A percentile compares a stretch with the other conserved stretches of the same genome.
Conservation (phyloP, 306 rosid genomes). For the Begonia peltatifolia region DNA sequence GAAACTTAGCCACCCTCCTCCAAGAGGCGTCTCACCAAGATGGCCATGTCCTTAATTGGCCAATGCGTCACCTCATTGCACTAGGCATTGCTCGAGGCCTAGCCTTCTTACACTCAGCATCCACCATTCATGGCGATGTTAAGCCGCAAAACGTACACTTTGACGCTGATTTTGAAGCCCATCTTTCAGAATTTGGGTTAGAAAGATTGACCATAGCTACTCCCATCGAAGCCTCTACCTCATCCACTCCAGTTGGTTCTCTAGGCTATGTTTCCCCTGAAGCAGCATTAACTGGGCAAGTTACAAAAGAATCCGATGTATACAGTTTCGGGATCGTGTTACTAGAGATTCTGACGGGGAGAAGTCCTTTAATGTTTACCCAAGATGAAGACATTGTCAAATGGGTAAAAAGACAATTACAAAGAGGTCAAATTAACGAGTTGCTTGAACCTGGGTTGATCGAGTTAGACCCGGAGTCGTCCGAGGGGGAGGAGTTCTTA, state of each 20-base stretch:
- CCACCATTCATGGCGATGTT: conserved; percentile 57
- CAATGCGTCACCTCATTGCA: conserved; percentile 88
- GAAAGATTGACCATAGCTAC: conserved; percentile 38
- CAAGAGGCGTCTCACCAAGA: conserved; percentile 88
- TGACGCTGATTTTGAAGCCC: conserved; percentile 85
- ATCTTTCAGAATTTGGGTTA: conserved; percentile 68
- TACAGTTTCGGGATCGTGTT: conserved; percentile 69
- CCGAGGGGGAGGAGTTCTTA: conserved; percentile 85
- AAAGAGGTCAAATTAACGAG: conserved; percentile 52
- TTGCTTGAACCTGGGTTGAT: conserved; percentile 72
- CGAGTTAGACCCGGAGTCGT: conserved; percentile 72
- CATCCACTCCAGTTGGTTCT: conserved; percentile 42
- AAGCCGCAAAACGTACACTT: conserved; percentile 75
- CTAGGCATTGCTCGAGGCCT: conserved; percentile 71
- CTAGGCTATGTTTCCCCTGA: conserved; percentile 69
- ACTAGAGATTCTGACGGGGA: conserved; percentile 68
- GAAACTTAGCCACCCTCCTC: conserved; percentile 59
- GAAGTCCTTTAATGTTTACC: conserved; percentile 63
- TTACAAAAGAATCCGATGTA: conserved; percentile 58
- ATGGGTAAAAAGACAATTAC: conserved; percentile 73
- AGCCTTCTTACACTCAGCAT: conserved; percentile 49
- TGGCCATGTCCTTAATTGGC: conserved; percentile 84
- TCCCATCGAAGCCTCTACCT: conserved; percentile 28
- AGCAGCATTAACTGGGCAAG: conserved; percentile 42
- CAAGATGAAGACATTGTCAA: conserved; percentile 74